phyloP scores from a whole-genome alignment of 495 filamentous ascomycete species.

The Pseudevernia furfuracea region DNA sequence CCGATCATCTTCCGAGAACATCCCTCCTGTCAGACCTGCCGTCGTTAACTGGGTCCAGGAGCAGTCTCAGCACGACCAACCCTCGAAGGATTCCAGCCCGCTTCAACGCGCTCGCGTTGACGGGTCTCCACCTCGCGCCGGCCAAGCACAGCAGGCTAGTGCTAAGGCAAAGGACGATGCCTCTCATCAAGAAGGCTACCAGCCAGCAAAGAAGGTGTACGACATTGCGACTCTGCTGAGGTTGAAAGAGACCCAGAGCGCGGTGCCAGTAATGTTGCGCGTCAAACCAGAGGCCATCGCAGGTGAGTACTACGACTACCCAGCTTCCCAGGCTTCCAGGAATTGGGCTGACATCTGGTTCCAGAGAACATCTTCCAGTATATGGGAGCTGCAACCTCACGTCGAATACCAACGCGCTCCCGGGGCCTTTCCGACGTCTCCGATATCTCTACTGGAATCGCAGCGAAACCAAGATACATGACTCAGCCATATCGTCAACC shows the following conservation, averaged over 20 bases:
- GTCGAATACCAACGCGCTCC: conserved; percentile 4
- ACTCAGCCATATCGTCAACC: conserved; percentile 21
- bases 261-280: conserved; percentile 18
- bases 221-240: conserved; percentile 18
- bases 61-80: conserved; percentile 6
- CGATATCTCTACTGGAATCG: conserved; percentile 8
- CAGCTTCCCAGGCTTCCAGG: background rate
- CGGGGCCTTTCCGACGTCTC: conserved; percentile 18
- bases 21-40: background rate
- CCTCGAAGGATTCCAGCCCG: background rate
- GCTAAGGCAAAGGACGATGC: background rate
- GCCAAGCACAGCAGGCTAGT: background rate
- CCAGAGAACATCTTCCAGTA: conserved; percentile 23
- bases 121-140: background rate
- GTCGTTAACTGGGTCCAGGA: background rate
- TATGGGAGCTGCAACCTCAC: conserved; percentile 14
- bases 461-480: background rate
- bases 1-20: background rate
- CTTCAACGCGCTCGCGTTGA: conserved; percentile 5
- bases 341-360: background rate
- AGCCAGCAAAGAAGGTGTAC: conserved; percentile 9
- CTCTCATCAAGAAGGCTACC: background rate
- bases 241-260: conserved; percentile 14
- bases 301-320: background rate
- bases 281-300: conserved; percentile 23